Evolutionary conservation across 1,284 basidiomycete genomes (phyloP), one percentile per base, ranked within the genome.

Genomic region (Sanghuangporus baumii): DNA sequence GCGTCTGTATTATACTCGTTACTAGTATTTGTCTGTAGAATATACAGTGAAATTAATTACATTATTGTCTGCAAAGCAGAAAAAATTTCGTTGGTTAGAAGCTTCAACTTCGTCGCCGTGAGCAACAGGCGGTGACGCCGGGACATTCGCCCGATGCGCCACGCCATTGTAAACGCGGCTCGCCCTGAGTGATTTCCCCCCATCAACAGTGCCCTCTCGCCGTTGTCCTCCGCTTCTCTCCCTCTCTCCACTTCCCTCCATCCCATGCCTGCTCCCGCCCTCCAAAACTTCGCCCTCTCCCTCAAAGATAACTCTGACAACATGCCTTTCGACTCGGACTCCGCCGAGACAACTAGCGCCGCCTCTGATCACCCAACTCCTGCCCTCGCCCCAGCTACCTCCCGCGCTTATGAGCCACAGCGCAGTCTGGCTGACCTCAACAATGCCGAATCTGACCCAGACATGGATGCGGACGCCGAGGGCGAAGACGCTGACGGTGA

Each of bases 401-500:
- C 43, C 43, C 43, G 43, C 16, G 8, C 16, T 7, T 46, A 46
- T n/a, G 6, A 46, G 43, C 43, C 43, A n/a, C 43, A 46, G 43
- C 43, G 20, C 7, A 18, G 11, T n/a, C 7, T 16, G 7, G 20
- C 12, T 3, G 20, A 18, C 43, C 20, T n/a, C 43, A 16, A 46
- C 16, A 52, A 60, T 43, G 51, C 55, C 63, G 64, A 65, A 59
- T 62, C 64, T 57, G 64, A 66, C 43, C 64, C 63, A 16, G 67
- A 67, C 36, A 64, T 66, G 34, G 61, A 65, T 46, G 65, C 62
- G 18, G 66, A 68, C 55, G 66, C 63, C 6, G 68, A 69, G 41
- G 66, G 59, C 37, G 69, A 69, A 20, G 68, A 69, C 57, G 68
- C 60, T 16, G 67, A 67, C 20, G 67, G 57, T 8, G 67, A 67